Percentiles rank a stretch among this genome's conserved stretches.
phyloP scores from a whole-genome alignment of 2,329 filamentous ascomycete species.

The Lomentospora prolificans region DNA sequence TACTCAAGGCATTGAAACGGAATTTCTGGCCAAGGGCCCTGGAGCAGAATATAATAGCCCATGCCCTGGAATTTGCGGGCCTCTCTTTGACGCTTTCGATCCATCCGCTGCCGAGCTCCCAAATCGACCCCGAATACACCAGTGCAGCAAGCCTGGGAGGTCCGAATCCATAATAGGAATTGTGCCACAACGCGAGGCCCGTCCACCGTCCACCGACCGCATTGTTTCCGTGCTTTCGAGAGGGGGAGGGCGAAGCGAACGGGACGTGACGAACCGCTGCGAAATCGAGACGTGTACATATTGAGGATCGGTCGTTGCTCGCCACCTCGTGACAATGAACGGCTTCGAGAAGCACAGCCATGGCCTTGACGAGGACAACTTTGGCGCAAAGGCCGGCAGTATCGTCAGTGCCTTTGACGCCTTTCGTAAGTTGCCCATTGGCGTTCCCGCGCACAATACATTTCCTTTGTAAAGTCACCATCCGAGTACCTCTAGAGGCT shows the following conservation, averaged over 20 bases:
- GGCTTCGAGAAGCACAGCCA: constrained; percentile 58
- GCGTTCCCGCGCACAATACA: neutral
- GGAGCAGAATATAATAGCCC: no score
- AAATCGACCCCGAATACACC: no score
- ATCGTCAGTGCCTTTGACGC: constrained; percentile 88
- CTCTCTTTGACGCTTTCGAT: no score
- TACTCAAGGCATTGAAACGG: neutral
- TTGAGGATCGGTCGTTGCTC: neutral
- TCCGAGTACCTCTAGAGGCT: neutral
- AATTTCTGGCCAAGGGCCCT: no score
- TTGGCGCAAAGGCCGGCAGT: constrained; percentile 57
- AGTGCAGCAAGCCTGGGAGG: no score
- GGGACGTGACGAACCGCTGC: neutral
- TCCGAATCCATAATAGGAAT: no score
- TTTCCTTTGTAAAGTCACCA: no score
- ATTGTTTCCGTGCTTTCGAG: neutral
- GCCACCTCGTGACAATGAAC: constrained; percentile 49
- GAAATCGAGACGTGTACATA: no score
- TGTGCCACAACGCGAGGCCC: no score
- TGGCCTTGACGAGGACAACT: constrained; percentile 62
- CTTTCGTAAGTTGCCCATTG: constrained; percentile 62
- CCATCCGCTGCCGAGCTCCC: no score
- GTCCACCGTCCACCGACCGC: neutral
- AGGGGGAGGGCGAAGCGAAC: neutral
- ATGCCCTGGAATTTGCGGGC: no score